phyloP scores from a whole-genome alignment of 768 basidiomycete genomes.

The Termitomyces sp. region DNA sequence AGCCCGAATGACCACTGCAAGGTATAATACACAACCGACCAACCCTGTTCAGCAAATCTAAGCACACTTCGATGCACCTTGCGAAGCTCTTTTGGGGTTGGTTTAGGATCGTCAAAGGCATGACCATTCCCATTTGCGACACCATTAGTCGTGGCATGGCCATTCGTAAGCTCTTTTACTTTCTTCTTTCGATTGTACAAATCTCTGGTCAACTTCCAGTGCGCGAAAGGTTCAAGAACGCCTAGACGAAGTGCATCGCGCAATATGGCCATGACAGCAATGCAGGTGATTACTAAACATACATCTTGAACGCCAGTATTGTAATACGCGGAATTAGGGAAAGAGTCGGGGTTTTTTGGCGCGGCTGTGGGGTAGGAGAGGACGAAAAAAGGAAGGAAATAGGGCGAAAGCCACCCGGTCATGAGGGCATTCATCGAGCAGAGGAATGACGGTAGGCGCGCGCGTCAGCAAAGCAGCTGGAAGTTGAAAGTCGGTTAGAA shows the following conservation, averaged over 20 bases:
- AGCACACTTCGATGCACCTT: conserved; percentile 67
- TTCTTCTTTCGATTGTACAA: conserved; percentile 28
- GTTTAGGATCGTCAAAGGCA: conserved; percentile 14
- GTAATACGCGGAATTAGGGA: conserved; percentile 67
- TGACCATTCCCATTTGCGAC: conserved; percentile 32
- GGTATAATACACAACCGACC: conserved; percentile 79
- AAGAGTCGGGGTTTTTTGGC: conserved; percentile 64
- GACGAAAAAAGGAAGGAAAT: conserved; percentile 62
- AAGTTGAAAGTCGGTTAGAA: background rate
- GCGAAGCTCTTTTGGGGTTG: conserved; percentile 43
- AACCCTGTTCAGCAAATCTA: conserved; percentile 95
- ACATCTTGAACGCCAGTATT: conserved; percentile 68
- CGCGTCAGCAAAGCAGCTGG: conserved; percentile 19
- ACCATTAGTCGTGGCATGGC: conserved; percentile 17
- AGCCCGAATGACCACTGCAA: conserved; percentile 73
- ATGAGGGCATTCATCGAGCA: conserved; percentile 13
- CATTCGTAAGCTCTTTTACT: conserved; percentile 21
- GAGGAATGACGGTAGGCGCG: background rate
- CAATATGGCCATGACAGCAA: conserved; percentile 81
- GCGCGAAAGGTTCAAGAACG: conserved; percentile 77
- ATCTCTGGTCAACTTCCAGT: conserved; percentile 64
- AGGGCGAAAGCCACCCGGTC: conserved; percentile 41
- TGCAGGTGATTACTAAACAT: conserved; percentile 77
- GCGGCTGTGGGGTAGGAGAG: conserved; percentile 64
- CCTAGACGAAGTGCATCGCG: conserved; percentile 74